Evolutionary conservation across 345 rosid species (phyloP).

Genomic region (Melastoma malabathricum): DNA sequence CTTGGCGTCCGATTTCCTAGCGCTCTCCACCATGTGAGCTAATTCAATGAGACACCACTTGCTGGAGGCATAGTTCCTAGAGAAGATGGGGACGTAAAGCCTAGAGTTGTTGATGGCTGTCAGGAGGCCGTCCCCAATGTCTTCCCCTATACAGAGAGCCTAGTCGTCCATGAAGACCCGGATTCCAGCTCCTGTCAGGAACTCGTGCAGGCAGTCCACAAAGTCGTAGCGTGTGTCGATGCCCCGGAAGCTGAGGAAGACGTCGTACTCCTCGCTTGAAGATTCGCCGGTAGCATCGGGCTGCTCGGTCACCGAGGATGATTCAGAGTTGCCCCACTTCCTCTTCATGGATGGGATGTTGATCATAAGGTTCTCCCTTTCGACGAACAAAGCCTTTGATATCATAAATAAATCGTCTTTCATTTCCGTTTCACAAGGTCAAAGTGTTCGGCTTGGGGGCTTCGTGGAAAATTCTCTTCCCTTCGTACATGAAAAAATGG

Average conservation of each 20-base stretch:
- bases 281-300: background rate
- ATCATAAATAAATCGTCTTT: too few species aligned
- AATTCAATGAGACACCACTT: constrained; percentile 7
- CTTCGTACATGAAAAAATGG: too few species aligned
- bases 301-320: background rate
- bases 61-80: constrained; percentile 2
- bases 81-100: constrained; percentile 7
- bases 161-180: background rate
- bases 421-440: too few species aligned
- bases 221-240: background rate
- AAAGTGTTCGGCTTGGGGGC: too few species aligned
- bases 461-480: too few species aligned
- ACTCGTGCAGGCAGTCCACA: background rate
- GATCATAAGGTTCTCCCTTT: too few species aligned
- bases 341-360: background rate
- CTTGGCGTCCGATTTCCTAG: background rate
- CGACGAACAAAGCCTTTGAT: too few species aligned
- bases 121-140: background rate
- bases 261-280: constrained; percentile 5
- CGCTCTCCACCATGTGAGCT: background rate
- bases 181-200: constrained; percentile 2
- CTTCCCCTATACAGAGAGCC: background rate
- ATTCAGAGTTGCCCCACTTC: background rate
- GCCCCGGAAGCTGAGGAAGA: constrained; percentile 3
- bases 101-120: background rate